A percentile compares a stretch with the other conserved stretches of the same genome.
phyloP scores from a whole-genome alignment of 768 basidiomycete species.

The Boletus rex-veris region DNA sequence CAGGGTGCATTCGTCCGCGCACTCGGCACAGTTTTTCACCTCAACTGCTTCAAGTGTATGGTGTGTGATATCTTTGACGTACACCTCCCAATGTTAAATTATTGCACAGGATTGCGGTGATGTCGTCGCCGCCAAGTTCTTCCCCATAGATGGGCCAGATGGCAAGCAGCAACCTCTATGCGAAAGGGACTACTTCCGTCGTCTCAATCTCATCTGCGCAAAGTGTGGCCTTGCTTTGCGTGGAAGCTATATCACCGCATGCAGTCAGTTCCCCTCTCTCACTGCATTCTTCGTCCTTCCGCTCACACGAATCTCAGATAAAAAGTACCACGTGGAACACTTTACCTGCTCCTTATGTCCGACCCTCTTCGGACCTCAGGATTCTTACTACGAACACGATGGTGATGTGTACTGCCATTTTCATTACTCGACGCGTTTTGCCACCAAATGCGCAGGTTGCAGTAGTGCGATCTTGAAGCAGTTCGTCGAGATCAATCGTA shows the following conservation, averaged over 20 bases:
- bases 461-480: slow-evolving; percentile 97
- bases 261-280: slow-evolving; percentile 60
- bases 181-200: slow-evolving; percentile 96
- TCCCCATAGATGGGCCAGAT: slow-evolving; percentile 92
- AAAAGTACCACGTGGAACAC: slow-evolving; percentile 99
- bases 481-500: slow-evolving; percentile 99
- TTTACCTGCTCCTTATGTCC: slow-evolving; percentile 98
- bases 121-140: slow-evolving; percentile 97
- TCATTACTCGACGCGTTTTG: slow-evolving; percentile 98
- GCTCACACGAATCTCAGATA: slow-evolving; percentile 52
- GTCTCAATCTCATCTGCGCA: slow-evolving; percentile 93
- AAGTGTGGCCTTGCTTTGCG: slow-evolving; percentile 93
- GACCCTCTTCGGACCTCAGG: slow-evolving; percentile 94
- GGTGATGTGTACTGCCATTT: slow-evolving; percentile 99
- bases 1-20: slow-evolving; percentile 97
- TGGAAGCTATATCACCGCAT: slow-evolving; percentile 98
- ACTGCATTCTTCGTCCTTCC: not conserved
- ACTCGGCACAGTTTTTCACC: slow-evolving; percentile 87
- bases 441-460: slow-evolving; percentile 97
- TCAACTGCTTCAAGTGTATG: slow-evolving; percentile 98
- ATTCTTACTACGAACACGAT: slow-evolving; percentile 98
- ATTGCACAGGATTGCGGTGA: slow-evolving; percentile 82
- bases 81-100: not conserved
- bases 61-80: slow-evolving; percentile 45
- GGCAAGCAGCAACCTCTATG: slow-evolving; percentile 92